Evolutionary conservation across 2,329 filamentous ascomycete species (phyloP), one percentile per base, ranked within the genome.

Genomic region (Aspergillus hortae): DNA sequence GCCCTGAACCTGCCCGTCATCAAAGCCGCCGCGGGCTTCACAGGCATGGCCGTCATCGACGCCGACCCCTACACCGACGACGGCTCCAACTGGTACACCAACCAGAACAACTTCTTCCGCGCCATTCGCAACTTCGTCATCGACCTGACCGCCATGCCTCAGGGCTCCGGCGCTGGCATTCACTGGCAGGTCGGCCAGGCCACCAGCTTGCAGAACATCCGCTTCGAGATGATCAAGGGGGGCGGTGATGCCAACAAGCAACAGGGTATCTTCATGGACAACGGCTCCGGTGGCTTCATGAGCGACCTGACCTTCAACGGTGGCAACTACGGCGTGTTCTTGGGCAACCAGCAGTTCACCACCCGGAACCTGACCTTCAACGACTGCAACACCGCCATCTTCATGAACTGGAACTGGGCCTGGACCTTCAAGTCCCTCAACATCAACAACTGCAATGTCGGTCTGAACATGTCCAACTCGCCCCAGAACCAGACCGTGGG

Each of bases 401-500:
- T 83, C 74, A 88, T 94, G 85, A 91, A 91, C 77, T 95, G 90
- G 90, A 89, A 92, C 75, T 95, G 90, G 90, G 78, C 85, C 15
- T 95, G 88, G 87, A 84, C 86, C 42, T 83, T 94, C 73, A 90
- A 92, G 67, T 87, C 83, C 33, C 61, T 95, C 35, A 80, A 75
- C 43, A 89, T 95, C 72, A 85, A 90, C 69, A 84, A 87, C 67
- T 89, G 87, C 67, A 74, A 77, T n/a, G 73, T 92, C 36, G 90
- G 89, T 50, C 76, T 95, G 56, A 88, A 95, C 72, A 90, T 95
- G 84, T 82, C 86, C 48, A 82, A 81, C 60, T 81, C 83, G 45
- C 82, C 78, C 23, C 68, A 76, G 30, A 74, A 78, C 61, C 88
- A 94, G 74, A 87, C 84, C 10, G 91, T 96, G 48, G 94, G 94